Base-by-base conservation (phyloP, 371 early-diverging fungal species). In the Rhizomucor miehei region DNA sequence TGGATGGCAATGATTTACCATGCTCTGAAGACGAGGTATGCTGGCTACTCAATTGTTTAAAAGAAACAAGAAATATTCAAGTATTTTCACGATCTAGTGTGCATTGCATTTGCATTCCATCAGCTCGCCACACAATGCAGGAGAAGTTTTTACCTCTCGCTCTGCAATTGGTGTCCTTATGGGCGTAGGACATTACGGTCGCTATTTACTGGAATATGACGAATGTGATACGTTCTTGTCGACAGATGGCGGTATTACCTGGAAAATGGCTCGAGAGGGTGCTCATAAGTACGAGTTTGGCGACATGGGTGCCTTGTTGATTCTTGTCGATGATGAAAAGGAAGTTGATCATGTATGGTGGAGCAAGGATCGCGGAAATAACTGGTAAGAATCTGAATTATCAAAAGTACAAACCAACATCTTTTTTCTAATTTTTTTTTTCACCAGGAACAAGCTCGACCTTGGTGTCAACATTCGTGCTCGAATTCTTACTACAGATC, bases 181-280 rank as follows among this genome's bases (percentile, higher is more conserved):
- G 77, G 98, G 93, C 17, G 93, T 96, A 9, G 98, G 98, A 8
- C 90, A 81, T 56, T 95, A 92, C 12, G 95, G 97, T 11, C 44
- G 71, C 0, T 61, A 73, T 49, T 73, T 96, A 14, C 48, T 79
- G 25, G 79, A 81, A 14, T 91, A 89, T 65, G 81, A 78, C 16
- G 79, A 86, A 36, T 85, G 90, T 51, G 90, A 93, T 63, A 93
- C 93, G 0, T 96, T 89, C 58, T 46, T 94, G 41, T 88, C 86
- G 4, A 73, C 74, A 13, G 97, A 98, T 63, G 93, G 89, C 23
- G 98, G 97, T 20, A 54, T 89, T 8, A 81, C 80, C 1, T 98
- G 98, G 98, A 71, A 65, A 29, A 83, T 87, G 59, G 86, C 84
- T 6, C 71, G 67, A 20, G 81, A 85, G 61, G 94, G 89, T 21